A percentile compares a stretch with the other conserved stretches of the same genome.
Evolutionary conservation across 148 eudicot species (phyloP).

Genomic region (Dysphania ambrosioides): DNA sequence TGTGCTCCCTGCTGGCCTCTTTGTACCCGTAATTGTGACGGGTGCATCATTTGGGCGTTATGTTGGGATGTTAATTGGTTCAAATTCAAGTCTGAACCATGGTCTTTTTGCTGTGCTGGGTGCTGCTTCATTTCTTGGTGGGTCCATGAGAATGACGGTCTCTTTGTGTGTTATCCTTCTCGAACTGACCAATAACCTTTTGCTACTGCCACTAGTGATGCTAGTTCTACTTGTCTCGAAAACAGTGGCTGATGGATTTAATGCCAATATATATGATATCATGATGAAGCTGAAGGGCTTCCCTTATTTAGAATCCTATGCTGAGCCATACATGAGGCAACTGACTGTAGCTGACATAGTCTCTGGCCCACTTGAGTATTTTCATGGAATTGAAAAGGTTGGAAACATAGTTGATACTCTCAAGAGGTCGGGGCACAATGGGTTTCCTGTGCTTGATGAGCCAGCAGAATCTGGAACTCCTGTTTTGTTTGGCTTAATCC

Average conservation of each 20-base stretch:
- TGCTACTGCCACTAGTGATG: conserved; percentile 77
- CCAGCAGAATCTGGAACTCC: conserved; percentile 51
- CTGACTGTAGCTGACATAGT: conserved; percentile 74
- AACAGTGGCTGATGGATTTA: conserved; percentile 81
- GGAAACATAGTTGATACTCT: conserved; percentile 63
- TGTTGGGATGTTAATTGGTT: conserved; percentile 67
- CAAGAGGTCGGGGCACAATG: conserved; percentile 62
- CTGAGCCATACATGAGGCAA: conserved; percentile 95
- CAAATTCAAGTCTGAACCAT: conserved; percentile 60
- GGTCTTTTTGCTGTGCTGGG: conserved; percentile 94
- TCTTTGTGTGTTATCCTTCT: conserved; percentile 82
- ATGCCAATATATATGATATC: conserved; percentile 62
- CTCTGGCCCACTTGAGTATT: conserved; percentile 70
- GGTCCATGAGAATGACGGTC: conserved; percentile 94
- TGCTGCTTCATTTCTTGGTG: conserved; percentile 86
- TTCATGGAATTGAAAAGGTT: conserved; percentile 82
- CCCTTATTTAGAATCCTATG: conserved; percentile 78
- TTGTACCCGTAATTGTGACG: conserved; percentile 74
- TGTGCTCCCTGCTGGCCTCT: conserved; percentile 81
- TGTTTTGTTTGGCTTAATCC: conserved; percentile 64
- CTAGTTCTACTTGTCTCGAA: conserved; percentile 81
- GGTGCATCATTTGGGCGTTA: conserved; percentile 93
- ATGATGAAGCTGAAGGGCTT: conserved; percentile 80
- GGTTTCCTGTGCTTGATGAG: conserved; percentile 86
- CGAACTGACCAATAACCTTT: conserved; percentile 76